Conservation (phyloP, 2,329 filamentous ascomycete species). For the Scleromitrula shiraiana region DNA sequence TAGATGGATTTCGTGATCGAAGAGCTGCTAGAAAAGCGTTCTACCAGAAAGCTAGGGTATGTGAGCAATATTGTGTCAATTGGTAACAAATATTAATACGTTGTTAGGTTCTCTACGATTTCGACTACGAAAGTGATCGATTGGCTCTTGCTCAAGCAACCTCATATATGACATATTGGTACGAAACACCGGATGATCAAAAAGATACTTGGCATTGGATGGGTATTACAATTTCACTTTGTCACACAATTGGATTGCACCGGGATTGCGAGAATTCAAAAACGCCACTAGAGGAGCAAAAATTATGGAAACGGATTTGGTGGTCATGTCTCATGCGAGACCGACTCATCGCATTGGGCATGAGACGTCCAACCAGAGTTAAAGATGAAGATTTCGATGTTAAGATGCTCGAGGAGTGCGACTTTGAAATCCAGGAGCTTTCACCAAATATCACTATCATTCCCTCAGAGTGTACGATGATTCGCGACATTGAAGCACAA, state of each 20-base stretch:
- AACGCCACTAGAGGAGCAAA: conserved; percentile 66
- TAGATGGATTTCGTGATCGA: conserved; percentile 71
- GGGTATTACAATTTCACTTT: conserved; percentile 87
- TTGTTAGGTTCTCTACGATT: conserved; percentile 74
- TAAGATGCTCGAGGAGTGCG: conserved; percentile 74
- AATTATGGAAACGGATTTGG: conserved; percentile 92
- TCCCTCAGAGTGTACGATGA: conserved; percentile 59
- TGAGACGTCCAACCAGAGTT: conserved; percentile 86
- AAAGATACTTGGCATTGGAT: conserved; percentile 99
- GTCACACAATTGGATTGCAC: conserved; percentile 88
- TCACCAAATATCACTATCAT: conserved; percentile 62
- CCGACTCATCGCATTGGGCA: conserved; percentile 82
- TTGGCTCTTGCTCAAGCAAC: conserved; percentile 82
- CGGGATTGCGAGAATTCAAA: conserved; percentile 73
- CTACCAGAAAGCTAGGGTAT: conserved; percentile 78
- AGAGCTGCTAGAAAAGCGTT: conserved; percentile 82
- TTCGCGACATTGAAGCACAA: conserved; percentile 66
- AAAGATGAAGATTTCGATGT: conserved; percentile 93
- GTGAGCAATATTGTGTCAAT: conserved; percentile 29
- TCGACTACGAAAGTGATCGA: conserved; percentile 88
- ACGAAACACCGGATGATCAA: conserved; percentile 92
- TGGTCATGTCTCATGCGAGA: conserved; percentile 97
- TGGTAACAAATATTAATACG: conserved; percentile 12
- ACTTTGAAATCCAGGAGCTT: conserved; percentile 72
- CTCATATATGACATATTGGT: conserved; percentile 94